Evolutionary conservation across 2,329 filamentous ascomycete species (phyloP).

Genomic region (Paraphaeosphaeria sporulosa): DNA sequence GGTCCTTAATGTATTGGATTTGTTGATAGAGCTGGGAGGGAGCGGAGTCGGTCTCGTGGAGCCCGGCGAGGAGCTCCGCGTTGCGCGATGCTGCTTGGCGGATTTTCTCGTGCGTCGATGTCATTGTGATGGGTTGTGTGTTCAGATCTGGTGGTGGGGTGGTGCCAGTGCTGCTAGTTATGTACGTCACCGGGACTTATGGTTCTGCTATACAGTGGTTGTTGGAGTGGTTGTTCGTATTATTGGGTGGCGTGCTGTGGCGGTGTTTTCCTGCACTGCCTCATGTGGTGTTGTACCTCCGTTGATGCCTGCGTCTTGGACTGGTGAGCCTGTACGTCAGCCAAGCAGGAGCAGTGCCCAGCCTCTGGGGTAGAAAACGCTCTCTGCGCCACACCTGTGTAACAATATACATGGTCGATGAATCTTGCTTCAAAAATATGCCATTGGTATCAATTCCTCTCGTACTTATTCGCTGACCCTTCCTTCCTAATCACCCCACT

Average conservation of each 20-base stretch:
- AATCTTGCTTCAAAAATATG: background rate
- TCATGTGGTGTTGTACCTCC: background rate
- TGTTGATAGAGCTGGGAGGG: conserved; percentile 42
- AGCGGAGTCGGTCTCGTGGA: conserved; percentile 39
- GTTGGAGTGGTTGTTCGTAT: too few relatives aligned
- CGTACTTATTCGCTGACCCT: too few relatives aligned
- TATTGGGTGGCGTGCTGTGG: background rate
- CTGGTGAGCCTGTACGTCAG: conserved; percentile 4
- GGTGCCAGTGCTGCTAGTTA: background rate
- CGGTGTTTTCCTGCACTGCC: conserved; percentile 1
- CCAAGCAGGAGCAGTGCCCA: background rate
- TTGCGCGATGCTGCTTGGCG: conserved; percentile 37
- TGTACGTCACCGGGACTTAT: background rate
- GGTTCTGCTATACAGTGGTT: too few relatives aligned
- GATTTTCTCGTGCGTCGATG: conserved; percentile 33
- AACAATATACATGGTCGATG: background rate
- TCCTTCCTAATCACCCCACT: background rate
- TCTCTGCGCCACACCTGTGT: background rate
- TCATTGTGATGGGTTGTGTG: conserved; percentile 22
- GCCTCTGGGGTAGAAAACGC: background rate
- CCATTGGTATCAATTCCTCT: background rate
- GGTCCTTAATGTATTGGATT: conserved; percentile 36
- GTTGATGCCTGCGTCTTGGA: background rate
- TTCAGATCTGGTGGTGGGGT: too few relatives aligned
- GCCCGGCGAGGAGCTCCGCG: conserved; percentile 32